These are phyloP conservation scores for Nicotiana otophora DNA, from an alignment of 257 asterid species.

Conservation along the genomic window DNA sequence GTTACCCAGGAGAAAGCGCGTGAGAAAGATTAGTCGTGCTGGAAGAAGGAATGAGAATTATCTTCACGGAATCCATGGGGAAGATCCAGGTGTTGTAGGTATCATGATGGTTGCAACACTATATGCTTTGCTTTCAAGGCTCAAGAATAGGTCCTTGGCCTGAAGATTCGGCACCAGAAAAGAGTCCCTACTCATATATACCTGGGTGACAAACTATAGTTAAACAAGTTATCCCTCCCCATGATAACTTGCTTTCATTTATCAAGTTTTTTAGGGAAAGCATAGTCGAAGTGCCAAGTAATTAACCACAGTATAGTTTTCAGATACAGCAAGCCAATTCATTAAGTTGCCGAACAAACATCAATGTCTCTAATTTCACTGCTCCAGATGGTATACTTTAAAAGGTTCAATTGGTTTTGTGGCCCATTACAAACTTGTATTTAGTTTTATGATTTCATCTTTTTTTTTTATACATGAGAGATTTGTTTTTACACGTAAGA, in stretches of 20 bases:
- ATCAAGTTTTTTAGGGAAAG: background rate
- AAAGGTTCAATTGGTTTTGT: too few species aligned
- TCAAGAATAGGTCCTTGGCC: constrained; percentile 22
- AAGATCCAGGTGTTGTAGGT: constrained; percentile 20
- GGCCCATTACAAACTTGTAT: too few species aligned
- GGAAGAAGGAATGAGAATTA: constrained; percentile 21
- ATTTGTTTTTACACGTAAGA: too few species aligned
- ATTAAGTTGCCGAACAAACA: background rate
- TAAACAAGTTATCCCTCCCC: constrained; percentile 12
- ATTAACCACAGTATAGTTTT: background rate
- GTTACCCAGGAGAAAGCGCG: constrained; percentile 15
- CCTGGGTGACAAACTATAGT: constrained; percentile 19
- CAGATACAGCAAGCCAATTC: background rate
- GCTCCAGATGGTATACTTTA: background rate
- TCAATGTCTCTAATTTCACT: background rate
- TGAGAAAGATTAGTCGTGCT: constrained; percentile 16
- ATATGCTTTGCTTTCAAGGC: constrained; percentile 19
- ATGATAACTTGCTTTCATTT: constrained; percentile 9
- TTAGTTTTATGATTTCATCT: too few species aligned
- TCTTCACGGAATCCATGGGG: background rate
- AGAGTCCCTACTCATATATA: constrained; percentile 25
- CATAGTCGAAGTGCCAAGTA: background rate
- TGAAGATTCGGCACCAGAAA: constrained; percentile 22
- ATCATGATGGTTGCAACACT: constrained; percentile 25
- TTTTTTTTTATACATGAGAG: too few species aligned